Base-by-base conservation (phyloP, 23 red algal species). In the Cyanidioschyzon merolae region DNA sequence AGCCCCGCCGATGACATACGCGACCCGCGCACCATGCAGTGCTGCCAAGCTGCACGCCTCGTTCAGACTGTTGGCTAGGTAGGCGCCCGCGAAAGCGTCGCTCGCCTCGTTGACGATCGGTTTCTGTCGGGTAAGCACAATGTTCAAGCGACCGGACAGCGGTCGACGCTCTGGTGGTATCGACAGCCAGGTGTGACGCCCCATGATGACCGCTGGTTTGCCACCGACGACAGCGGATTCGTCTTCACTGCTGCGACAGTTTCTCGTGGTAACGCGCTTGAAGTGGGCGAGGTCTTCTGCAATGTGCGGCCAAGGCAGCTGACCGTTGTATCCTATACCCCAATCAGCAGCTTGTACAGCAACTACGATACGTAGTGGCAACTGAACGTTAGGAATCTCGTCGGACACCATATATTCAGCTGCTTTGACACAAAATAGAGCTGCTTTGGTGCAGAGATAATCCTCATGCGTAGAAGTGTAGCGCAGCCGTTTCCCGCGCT, bases 1-100 rank as follows among this genome's bases (percentile, higher is more conserved):
- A 82, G 50, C 87, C 26, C 93, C 93, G 29, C 93, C 93, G 50
- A 91, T 89, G 0, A 97, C 83, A 41, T 74, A 97, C 37, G 81
- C 83, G 0, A 79, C 34, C 12, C 36, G 39, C 15, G 82, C 59
- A 21, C 36, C 75, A 27, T 75, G 80, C 0, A 41, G 36, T 38
- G 54, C 63, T 26, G 90, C 83, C 71, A 88, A 38, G 57, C 85
- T 50, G 25, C 34, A 24, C 36, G 87, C 93, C n/a, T 67, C 86
- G 17, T 86, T 81, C 37, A 97, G 51, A 24, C 45, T 79, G 38
- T 68, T 68, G 26, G 85, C 85, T 1, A 89, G 38, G 2, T 87
- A 54, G 25, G 88, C 88, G 0, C 79, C 68, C 37, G 79, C 79
- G 27, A 74, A 63, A 36, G 21, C 54, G 7, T 39, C 68, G 0